A percentile compares a stretch with the other conserved stretches of the same genome.
Conservation (phyloP, 2,329 filamentous ascomycete genomes). For the Colletotrichum shisoi region DNA sequence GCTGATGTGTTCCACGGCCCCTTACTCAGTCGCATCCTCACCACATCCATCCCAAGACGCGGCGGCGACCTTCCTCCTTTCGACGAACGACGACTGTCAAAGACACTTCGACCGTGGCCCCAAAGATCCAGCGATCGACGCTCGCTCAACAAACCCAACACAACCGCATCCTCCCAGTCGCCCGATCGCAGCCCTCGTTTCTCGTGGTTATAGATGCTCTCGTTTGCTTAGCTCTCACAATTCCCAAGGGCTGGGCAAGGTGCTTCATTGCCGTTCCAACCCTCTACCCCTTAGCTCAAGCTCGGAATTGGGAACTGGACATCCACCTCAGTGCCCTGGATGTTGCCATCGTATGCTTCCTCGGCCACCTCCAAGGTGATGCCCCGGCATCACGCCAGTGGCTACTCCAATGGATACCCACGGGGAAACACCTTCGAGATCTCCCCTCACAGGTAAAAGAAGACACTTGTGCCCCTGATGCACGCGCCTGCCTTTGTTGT, state of each 20-base stretch:
- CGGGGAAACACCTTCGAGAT: constrained; percentile 82
- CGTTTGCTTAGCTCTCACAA: constrained; percentile 44
- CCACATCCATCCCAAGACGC: constrained; percentile 7
- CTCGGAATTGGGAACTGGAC: constrained; percentile 34
- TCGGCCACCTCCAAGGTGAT: constrained; percentile 71
- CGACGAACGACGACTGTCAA: constrained; percentile 11
- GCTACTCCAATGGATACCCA: constrained; percentile 85
- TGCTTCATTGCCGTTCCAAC: constrained; percentile 13
- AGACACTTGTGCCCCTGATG: constrained; percentile 2
- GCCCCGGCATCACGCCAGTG: constrained; percentile 79
- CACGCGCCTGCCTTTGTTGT: neutral
- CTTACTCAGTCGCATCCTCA: constrained; percentile 5
- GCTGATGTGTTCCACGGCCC: neutral
- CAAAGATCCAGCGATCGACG: neutral
- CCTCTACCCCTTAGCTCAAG: constrained; percentile 11
- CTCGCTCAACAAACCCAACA: neutral
- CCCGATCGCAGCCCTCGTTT: constrained; percentile 12
- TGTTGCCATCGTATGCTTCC: constrained; percentile 68
- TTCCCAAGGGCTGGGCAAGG: constrained; percentile 22
- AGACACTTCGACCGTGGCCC: neutral
- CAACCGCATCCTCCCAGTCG: neutral
- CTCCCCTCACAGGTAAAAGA: constrained; percentile 81
- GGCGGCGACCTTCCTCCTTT: neutral
- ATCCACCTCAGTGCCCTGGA: constrained; percentile 44
- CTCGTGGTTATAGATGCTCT: constrained; percentile 42